phyloP scores from a whole-genome alignment of 768 basidiomycete genomes.

The Rhodosporidiobolus sp. region DNA sequence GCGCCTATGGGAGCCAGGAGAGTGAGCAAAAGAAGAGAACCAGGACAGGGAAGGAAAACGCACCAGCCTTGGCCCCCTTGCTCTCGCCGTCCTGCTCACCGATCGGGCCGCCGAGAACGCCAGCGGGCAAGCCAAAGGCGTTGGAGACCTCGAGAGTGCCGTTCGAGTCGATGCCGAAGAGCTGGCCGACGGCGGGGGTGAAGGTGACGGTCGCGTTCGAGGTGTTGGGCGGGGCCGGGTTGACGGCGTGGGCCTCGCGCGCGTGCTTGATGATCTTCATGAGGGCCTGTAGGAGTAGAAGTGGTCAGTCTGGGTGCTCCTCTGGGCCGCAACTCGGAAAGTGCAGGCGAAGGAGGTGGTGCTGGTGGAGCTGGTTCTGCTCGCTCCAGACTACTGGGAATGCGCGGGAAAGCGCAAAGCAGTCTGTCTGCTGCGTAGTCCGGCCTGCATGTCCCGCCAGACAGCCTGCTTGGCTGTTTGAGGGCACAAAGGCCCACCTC shows the following conservation, averaged over 20 bases:
- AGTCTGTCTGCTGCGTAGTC: too few relatives aligned
- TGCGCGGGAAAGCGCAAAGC: too few relatives aligned
- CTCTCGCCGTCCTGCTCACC: constrained; percentile 26
- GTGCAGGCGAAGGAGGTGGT: background rate
- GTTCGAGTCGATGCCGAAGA: constrained; percentile 44
- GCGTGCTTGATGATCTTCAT: constrained; percentile 47
- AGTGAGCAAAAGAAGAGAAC: background rate
- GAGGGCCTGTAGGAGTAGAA: constrained; percentile 25
- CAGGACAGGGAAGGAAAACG: background rate
- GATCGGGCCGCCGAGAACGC: constrained; percentile 26
- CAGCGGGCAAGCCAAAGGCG: constrained; percentile 41
- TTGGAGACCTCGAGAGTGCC: constrained; percentile 41
- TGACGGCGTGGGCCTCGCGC: constrained; percentile 31
- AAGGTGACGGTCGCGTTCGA: constrained; percentile 42
- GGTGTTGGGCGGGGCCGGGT: constrained; percentile 35
- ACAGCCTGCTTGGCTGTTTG: too few relatives aligned
- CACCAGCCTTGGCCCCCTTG: constrained; percentile 38
- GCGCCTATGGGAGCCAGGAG: constrained; percentile 16
- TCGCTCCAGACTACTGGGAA: too few relatives aligned
- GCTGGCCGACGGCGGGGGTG: constrained; percentile 41
- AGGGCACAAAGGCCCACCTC: too few relatives aligned
- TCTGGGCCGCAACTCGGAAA: background rate
- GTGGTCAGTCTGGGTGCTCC: background rate
- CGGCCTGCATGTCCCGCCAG: too few relatives aligned
- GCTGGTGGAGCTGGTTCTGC: too few relatives aligned